Evolutionary conservation across 2,329 filamentous ascomycete species (phyloP).

Genomic region (Colletotrichum ledebouriae): DNA sequence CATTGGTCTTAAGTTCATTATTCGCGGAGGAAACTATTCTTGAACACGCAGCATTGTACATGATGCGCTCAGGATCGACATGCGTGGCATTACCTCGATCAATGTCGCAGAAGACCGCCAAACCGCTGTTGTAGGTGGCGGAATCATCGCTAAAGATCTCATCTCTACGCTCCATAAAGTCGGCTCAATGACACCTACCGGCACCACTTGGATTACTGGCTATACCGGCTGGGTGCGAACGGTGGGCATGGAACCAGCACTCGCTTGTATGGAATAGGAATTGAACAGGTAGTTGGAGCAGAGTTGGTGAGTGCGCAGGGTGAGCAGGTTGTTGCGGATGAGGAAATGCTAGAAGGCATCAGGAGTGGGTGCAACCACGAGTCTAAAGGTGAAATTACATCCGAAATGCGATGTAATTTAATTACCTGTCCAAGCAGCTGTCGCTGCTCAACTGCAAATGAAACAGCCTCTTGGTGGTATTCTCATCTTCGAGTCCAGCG

Average conservation of each 20-base stretch:
- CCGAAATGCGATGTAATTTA: constrained; percentile 14
- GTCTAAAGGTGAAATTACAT: constrained; percentile 47
- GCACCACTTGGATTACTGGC: constrained; percentile 45
- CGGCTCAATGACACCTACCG: constrained; percentile 14
- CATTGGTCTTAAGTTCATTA: background rate
- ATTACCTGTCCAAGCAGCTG: background rate
- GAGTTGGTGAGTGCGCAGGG: constrained; percentile 48
- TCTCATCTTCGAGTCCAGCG: constrained; percentile 15
- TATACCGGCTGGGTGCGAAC: constrained; percentile 52
- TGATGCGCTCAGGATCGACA: constrained; percentile 20
- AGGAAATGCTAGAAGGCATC: constrained; percentile 48
- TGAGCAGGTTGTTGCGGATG: constrained; percentile 46
- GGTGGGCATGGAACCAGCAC: constrained; percentile 53
- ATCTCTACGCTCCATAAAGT: background rate
- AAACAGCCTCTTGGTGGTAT: constrained; percentile 6
- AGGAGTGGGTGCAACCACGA: constrained; percentile 48
- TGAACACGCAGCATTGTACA: constrained; percentile 20
- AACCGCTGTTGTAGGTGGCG: constrained; percentile 14
- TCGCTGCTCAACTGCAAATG: background rate
- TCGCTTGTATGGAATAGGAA: constrained; percentile 49
- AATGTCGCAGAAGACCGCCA: constrained; percentile 7
- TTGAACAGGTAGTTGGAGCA: constrained; percentile 54
- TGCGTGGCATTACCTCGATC: constrained; percentile 17
- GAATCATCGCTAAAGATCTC: constrained; percentile 9
- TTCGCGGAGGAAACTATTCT: constrained; percentile 26